Evolutionary conservation across 768 basidiomycete species (phyloP).

Genomic region (Suillus lakei): DNA sequence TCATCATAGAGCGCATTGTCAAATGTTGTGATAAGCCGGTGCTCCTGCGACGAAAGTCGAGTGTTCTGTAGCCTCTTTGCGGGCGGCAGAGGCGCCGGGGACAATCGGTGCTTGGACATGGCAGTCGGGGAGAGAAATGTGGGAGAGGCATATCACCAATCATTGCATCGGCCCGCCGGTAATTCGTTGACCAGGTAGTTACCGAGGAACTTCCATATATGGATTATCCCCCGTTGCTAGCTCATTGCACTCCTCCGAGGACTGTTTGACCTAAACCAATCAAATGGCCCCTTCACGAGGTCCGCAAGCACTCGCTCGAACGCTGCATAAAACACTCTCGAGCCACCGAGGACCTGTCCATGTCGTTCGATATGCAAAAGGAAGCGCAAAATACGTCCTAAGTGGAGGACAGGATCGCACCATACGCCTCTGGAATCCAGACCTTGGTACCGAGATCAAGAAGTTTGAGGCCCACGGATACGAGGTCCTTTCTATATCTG

Average conservation of each 20-base stretch:
- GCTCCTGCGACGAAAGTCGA: constrained; percentile 15
- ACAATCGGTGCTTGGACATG: constrained; percentile 59
- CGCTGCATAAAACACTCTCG: constrained; percentile 63
- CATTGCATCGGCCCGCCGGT: background rate
- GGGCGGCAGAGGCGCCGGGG: constrained; percentile 54
- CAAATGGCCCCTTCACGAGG: constrained; percentile 60
- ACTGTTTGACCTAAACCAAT: background rate
- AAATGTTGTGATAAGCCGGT: constrained; percentile 42
- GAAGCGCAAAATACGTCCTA: constrained; percentile 86
- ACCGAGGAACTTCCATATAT: background rate
- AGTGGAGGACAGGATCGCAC: constrained; percentile 92
- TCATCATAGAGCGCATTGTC: constrained; percentile 73
- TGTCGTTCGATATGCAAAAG: constrained; percentile 90
- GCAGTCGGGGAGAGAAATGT: constrained; percentile 8
- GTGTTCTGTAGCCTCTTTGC: constrained; percentile 57
- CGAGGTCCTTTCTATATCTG: constrained; percentile 88
- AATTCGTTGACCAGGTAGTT: constrained; percentile 1
- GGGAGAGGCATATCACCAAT: constrained; percentile 7
- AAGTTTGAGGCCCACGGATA: constrained; percentile 91
- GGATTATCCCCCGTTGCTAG: background rate
- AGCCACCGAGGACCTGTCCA: constrained; percentile 87
- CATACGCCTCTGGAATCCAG: constrained; percentile 90
- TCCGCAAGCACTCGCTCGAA: constrained; percentile 57
- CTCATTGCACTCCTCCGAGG: background rate
- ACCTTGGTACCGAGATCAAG: constrained; percentile 88